phyloP scores from a whole-genome alignment of 1,284 basidiomycete species.

The Pseudomicrostroma phylloplanum region DNA sequence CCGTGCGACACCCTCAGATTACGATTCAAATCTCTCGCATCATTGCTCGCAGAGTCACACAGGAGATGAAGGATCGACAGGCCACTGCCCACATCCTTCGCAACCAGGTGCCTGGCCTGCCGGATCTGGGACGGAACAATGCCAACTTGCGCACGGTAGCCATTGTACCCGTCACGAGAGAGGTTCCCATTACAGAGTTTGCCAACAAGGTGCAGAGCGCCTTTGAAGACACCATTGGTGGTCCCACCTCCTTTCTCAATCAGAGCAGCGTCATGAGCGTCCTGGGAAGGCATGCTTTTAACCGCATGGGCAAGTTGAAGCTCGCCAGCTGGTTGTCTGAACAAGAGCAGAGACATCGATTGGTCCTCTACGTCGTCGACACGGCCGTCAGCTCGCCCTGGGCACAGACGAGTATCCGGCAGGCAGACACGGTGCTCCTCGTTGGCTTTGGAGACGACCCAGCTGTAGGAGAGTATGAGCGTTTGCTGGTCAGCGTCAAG shows the following conservation, averaged over 20 bases:
- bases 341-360: conserved; percentile 44
- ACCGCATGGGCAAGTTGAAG: conserved; percentile 50
- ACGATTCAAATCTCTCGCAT: conserved; percentile 90
- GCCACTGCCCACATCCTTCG: conserved; percentile 21
- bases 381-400: conserved; percentile 47
- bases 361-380: conserved; percentile 49
- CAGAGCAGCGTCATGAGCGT: conserved; percentile 48
- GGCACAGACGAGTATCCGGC: conserved; percentile 47
- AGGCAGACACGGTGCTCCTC: conserved; percentile 93
- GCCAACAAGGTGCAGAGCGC: conserved; percentile 40
- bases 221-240: conserved; percentile 43
- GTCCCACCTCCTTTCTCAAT: conserved; percentile 40
- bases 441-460: conserved; percentile 80
- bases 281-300: conserved; percentile 46
- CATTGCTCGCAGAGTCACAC: conserved; percentile 84
- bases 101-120: conserved; percentile 34
- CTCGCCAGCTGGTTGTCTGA: conserved; percentile 48
- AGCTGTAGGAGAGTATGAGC: conserved; percentile 79
- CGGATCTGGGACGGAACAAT: conserved; percentile 64
- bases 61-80: conserved; percentile 58
- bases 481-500: conserved; percentile 78
- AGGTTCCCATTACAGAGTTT: conserved; percentile 48
- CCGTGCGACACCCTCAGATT: conserved; percentile 77
- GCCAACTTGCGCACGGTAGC: conserved; percentile 90
- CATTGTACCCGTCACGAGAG: conserved; percentile 60